Percentiles rank a stretch among this genome's conserved stretches.
Conservation (phyloP, 352 stramenopile genomes). For the Globisporangium viniferum region DNA sequence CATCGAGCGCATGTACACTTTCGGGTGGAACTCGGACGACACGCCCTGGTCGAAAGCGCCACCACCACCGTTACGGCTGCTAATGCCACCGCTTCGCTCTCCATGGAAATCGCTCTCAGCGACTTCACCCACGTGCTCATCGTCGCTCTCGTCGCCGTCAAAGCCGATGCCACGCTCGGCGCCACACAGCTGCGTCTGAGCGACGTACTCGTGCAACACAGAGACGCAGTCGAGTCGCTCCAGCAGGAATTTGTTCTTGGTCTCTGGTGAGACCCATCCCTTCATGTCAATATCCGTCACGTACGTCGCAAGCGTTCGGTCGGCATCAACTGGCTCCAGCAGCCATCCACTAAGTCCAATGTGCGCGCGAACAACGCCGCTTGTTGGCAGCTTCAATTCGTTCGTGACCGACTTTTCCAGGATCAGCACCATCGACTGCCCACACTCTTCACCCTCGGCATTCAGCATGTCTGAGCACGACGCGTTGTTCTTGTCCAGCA, state of each 20-base stretch:
- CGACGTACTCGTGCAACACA: slow-evolving; percentile 63
- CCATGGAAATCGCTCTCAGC: slow-evolving; percentile 30
- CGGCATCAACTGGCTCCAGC: slow-evolving; percentile 62
- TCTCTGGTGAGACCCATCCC: slow-evolving; percentile 46
- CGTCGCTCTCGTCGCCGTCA: slow-evolving; percentile 39
- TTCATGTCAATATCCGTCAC: slow-evolving; percentile 68
- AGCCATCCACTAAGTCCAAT: slow-evolving; percentile 71
- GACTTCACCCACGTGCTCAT: slow-evolving; percentile 33
- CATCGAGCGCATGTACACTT: slow-evolving; percentile 81
- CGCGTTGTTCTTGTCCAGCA: slow-evolving; percentile 38
- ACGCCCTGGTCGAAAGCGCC: slow-evolving; percentile 26
- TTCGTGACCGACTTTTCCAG: slow-evolving; percentile 79
- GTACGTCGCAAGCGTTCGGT: slow-evolving; percentile 62
- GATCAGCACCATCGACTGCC: slow-evolving; percentile 64
- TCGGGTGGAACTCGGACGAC: slow-evolving; percentile 55
- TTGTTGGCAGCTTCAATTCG: slow-evolving; percentile 52
- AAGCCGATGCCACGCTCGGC: slow-evolving; percentile 36
- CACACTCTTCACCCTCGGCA: slow-evolving; percentile 37
- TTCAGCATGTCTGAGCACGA: slow-evolving; percentile 32
- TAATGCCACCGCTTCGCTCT: slow-evolving; percentile 23
- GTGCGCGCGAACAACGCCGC: slow-evolving; percentile 49
- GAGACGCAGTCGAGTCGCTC: slow-evolving; percentile 60
- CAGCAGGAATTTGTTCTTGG: slow-evolving; percentile 47
- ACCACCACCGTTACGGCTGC: slow-evolving; percentile 30
- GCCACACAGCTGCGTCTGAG: slow-evolving; percentile 54